These are phyloP conservation scores for Barbarea vulgaris DNA, from an alignment of 345 rosid genomes.

Conservation along the genomic window DNA sequence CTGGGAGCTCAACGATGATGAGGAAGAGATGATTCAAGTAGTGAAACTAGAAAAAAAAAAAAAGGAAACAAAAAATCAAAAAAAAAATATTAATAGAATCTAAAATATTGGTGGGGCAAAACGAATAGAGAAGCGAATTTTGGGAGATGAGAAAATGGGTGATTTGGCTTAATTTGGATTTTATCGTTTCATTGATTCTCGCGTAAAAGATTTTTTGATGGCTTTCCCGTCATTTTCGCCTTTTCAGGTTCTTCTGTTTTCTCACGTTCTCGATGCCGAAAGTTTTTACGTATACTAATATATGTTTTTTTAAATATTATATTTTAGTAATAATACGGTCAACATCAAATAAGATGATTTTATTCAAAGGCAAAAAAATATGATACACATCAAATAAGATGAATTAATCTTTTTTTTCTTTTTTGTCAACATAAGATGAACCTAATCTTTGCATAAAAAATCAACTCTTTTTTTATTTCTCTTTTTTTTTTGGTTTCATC, in stretches of 20 bases:
- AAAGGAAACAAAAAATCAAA: not conserved
- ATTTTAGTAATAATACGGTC: not conserved
- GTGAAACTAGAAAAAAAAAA: slow-evolving; percentile 5
- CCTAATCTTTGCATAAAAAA: too few species aligned
- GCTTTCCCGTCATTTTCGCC: slow-evolving; percentile 47
- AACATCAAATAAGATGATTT: not conserved
- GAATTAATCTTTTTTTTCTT: too few species aligned
- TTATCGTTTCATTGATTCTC: slow-evolving; percentile 28
- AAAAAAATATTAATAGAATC: slow-evolving; percentile 19
- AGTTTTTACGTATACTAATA: not conserved
- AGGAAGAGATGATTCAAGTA: slow-evolving; percentile 33
- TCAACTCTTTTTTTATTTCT: too few species aligned
- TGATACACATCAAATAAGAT: not conserved
- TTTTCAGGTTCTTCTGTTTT: slow-evolving; percentile 33
- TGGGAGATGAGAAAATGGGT: slow-evolving; percentile 21
- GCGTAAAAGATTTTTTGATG: slow-evolving; percentile 32
- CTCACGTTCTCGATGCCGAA: slow-evolving; percentile 21
- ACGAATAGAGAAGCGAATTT: slow-evolving; percentile 31
- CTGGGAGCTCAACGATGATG: slow-evolving; percentile 36
- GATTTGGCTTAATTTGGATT: slow-evolving; percentile 30
- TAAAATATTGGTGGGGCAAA: slow-evolving; percentile 25
- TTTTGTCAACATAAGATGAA: too few species aligned
- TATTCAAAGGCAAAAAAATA: not conserved
- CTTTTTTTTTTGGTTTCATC: too few species aligned
- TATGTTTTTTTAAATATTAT: not conserved